Evolutionary conservation across 192 early-diverging fungal species (phyloP).

Genomic region (Backusella australiensis): DNA sequence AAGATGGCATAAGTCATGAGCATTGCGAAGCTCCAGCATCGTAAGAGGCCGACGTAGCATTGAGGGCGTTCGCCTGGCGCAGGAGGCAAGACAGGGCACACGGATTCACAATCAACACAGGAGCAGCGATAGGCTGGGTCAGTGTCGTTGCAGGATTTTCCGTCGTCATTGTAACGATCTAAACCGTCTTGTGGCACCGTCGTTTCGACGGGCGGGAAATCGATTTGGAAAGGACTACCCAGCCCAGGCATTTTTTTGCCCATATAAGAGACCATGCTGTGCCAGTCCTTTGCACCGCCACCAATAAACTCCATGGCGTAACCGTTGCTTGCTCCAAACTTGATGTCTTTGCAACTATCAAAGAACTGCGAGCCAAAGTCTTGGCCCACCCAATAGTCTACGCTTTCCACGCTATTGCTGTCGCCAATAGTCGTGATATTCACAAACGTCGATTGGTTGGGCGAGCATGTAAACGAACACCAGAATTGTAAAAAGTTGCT

Average conservation of each 20-base stretch:
- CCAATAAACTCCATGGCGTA: conserved; percentile 68
- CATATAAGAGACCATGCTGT: conserved; percentile 53
- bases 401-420: conserved; percentile 39
- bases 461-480: conserved; percentile 65
- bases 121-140: conserved; percentile 51
- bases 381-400: conserved; percentile 56
- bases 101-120: conserved; percentile 57
- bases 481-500: conserved; percentile 63
- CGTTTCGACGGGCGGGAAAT: conserved; percentile 44
- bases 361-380: conserved; percentile 54
- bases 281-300: conserved; percentile 57
- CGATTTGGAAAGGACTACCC: conserved; percentile 64
- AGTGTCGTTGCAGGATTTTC: conserved; percentile 49
- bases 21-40: conserved; percentile 52
- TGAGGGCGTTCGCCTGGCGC: conserved; percentile 42
- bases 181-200: conserved; percentile 17
- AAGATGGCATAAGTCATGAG: conserved; percentile 41
- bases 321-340: conserved; percentile 63
- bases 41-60: conserved; percentile 39
- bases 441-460: conserved; percentile 61
- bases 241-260: conserved; percentile 48
- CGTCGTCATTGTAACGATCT: conserved; percentile 18
- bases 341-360: conserved; percentile 65
- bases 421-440: conserved; percentile 47
- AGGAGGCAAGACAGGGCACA: conserved; percentile 54